These are phyloP conservation scores for Cyberlindnera mrakii DNA, from an alignment of 805 yeast genomes.

Conservation along the genomic window DNA sequence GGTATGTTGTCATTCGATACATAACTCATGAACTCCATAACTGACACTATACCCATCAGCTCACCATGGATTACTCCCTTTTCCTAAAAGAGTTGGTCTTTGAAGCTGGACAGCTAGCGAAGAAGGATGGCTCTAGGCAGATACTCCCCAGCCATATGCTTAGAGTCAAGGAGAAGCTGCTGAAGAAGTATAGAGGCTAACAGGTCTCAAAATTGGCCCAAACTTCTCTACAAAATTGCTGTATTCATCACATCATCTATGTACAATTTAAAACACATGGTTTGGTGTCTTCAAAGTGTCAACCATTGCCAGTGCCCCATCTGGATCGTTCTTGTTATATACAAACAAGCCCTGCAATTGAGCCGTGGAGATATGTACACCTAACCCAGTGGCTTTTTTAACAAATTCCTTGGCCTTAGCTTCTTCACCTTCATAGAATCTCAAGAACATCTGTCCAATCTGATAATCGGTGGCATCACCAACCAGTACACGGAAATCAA, in stretches of 20 bases:
- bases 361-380: slow-evolving; percentile 75
- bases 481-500: slow-evolving; percentile 75
- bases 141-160: slow-evolving; percentile 37
- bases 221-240: not conserved
- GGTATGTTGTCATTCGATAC: slow-evolving; percentile 6
- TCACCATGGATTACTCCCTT: slow-evolving; percentile 42
- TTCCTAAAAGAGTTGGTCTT: slow-evolving; percentile 34
- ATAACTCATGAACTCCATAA: not conserved
- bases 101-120: slow-evolving; percentile 34
- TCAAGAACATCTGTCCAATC: slow-evolving; percentile 74
- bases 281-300: slow-evolving; percentile 28
- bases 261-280: slow-evolving; percentile 24
- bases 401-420: slow-evolving; percentile 46
- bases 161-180: slow-evolving; percentile 26
- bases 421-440: slow-evolving; percentile 68
- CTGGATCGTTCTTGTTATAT: slow-evolving; percentile 79
- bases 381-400: slow-evolving; percentile 34
- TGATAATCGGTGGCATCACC: slow-evolving; percentile 86
- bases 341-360: slow-evolving; percentile 94
- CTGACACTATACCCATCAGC: slow-evolving; percentile 7
- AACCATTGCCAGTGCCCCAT: slow-evolving; percentile 65
- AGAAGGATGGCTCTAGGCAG: slow-evolving; percentile 35
- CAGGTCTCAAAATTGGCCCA: slow-evolving; percentile 8
- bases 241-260: not conserved
- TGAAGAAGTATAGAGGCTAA: slow-evolving; percentile 33